These are phyloP conservation scores for Trypanosoma cruzi DNA, from an alignment of 208 protist genomes.

Conservation along the genomic window DNA sequence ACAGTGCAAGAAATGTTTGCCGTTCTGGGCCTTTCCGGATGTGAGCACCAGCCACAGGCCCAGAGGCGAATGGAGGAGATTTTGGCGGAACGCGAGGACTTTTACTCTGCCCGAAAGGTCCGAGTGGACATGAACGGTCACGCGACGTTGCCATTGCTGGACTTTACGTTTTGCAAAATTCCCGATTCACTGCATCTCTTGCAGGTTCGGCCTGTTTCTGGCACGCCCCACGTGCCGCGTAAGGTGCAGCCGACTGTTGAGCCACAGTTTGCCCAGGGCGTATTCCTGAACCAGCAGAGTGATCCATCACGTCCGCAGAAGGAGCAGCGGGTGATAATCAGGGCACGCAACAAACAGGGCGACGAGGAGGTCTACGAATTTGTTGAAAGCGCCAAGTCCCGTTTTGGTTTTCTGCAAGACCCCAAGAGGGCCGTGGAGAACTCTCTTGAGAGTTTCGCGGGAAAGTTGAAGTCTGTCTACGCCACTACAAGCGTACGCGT, in stretches of 20 bases:
- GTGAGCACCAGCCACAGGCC: constrained; percentile 19
- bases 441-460: constrained; percentile 15
- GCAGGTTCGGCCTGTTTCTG: constrained; percentile 41
- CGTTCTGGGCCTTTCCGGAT: constrained; percentile 6
- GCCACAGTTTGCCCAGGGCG: constrained; percentile 60
- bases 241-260: constrained; percentile 37
- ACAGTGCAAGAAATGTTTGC: constrained; percentile 63
- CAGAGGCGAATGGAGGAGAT: constrained; percentile 31
- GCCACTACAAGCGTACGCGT: constrained; percentile 73
- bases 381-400: constrained; percentile 35
- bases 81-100: constrained; percentile 36
- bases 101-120: constrained; percentile 45
- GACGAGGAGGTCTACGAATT: constrained; percentile 93
- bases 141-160: constrained; percentile 26
- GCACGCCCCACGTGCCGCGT: constrained; percentile 40
- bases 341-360: constrained; percentile 84
- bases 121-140: constrained; percentile 21
- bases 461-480: constrained; percentile 39
- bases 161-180: constrained; percentile 33
- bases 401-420: constrained; percentile 44
- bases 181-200: constrained; percentile 47
- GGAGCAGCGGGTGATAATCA: constrained; percentile 65
- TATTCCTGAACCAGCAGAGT: constrained; percentile 75
- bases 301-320: constrained; percentile 43
- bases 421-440: constrained; percentile 6